phyloP scores from a whole-genome alignment of 352 stramenopile genomes.

The Phytophthora meadii region DNA sequence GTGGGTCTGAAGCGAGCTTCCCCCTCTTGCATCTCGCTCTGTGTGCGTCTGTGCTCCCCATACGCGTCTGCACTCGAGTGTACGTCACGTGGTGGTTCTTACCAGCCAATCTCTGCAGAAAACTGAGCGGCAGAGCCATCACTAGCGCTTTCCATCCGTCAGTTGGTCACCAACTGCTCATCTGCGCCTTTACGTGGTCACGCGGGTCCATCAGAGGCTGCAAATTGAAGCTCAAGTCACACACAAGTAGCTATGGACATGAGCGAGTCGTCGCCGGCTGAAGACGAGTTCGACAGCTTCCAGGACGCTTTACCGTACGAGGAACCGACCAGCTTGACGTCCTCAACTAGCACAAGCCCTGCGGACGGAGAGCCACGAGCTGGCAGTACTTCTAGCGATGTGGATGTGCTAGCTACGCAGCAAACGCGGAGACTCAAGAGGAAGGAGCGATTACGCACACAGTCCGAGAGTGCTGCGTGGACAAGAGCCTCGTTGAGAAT shows the following conservation, averaged over 20 bases:
- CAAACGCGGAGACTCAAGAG: slow-evolving; percentile 35
- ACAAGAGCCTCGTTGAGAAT: slow-evolving; percentile 75
- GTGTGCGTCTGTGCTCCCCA: slow-evolving; percentile 2
- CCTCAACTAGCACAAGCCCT: slow-evolving; percentile 47
- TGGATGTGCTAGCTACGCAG: slow-evolving; percentile 30
- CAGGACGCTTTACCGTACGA: slow-evolving; percentile 37
- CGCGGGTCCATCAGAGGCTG: background rate
- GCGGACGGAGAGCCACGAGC: slow-evolving; percentile 30
- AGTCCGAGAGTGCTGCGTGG: slow-evolving; percentile 80
- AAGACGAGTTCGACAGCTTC: slow-evolving; percentile 36
- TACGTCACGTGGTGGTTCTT: slow-evolving; percentile 8
- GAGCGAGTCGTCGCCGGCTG: slow-evolving; percentile 16
- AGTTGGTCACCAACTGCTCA: slow-evolving; percentile 10
- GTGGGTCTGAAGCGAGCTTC: slow-evolving; percentile 12
- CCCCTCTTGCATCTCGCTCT: slow-evolving; percentile 14
- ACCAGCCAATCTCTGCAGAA: slow-evolving; percentile 1
- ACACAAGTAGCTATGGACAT: slow-evolving; percentile 31
- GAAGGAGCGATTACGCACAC: slow-evolving; percentile 76
- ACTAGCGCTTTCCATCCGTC: slow-evolving; percentile 11
- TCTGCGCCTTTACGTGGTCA: slow-evolving; percentile 30
- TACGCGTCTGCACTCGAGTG: slow-evolving; percentile 9
- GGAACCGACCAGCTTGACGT: slow-evolving; percentile 39
- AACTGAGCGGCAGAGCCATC: slow-evolving; percentile 29
- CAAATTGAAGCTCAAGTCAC: slow-evolving; percentile 10
- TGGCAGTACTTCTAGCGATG: slow-evolving; percentile 33